Evolutionary conservation across 2,329 filamentous ascomycete species (phyloP).

Genomic region (Thermomyces lanuginosus): DNA sequence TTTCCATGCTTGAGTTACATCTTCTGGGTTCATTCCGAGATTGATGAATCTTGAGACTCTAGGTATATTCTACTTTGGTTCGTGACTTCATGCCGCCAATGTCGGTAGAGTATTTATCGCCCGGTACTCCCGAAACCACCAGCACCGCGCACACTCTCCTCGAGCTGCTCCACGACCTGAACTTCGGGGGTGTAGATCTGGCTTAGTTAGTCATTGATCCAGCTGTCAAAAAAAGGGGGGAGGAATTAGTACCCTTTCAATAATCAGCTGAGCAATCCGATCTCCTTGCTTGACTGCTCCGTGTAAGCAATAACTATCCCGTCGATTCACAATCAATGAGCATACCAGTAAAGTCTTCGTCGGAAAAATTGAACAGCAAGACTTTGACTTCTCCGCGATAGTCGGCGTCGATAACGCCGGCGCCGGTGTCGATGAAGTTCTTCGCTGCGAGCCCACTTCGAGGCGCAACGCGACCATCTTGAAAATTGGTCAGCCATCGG

Average conservation of each 20-base stretch:
- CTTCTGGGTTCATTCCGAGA: too few relatives aligned
- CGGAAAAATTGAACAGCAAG: conserved; percentile 81
- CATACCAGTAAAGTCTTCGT: conserved; percentile 51
- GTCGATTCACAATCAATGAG: not conserved
- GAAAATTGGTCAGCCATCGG: not conserved
- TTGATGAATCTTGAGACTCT: too few relatives aligned
- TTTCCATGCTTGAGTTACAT: too few relatives aligned
- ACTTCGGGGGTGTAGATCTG: conserved; percentile 84
- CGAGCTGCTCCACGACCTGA: conserved; percentile 70
- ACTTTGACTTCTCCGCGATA: conserved; percentile 92
- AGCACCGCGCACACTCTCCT: conserved; percentile 76
- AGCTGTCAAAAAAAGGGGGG: not conserved
- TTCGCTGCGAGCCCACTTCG: conserved; percentile 84
- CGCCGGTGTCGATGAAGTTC: conserved; percentile 90
- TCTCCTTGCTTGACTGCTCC: conserved; percentile 59
- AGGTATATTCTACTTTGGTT: too few relatives aligned
- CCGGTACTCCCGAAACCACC: conserved; percentile 89
- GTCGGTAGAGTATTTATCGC: too few relatives aligned
- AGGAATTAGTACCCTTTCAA: conserved; percentile 50
- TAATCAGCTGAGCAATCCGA: conserved; percentile 78
- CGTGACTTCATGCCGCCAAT: too few relatives aligned
- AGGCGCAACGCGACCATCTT: conserved; percentile 78
- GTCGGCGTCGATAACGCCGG: conserved; percentile 93
- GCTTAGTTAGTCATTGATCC: not conserved
- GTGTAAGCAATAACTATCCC: not conserved